phyloP scores from a whole-genome alignment of 73 alveolate species.

The Blepharisma stoltei region DNA sequence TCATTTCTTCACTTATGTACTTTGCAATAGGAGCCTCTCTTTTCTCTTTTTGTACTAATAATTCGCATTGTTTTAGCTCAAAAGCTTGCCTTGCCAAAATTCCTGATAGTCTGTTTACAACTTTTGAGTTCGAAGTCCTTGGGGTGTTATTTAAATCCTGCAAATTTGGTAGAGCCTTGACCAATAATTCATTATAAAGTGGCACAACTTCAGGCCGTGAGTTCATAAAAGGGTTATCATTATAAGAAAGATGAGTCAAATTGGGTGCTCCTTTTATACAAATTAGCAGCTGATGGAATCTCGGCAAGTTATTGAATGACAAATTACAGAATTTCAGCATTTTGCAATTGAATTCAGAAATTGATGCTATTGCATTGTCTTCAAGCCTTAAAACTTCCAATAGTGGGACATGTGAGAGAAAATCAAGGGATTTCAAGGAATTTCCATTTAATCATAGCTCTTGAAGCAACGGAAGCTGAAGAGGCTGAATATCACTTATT shows the following conservation, averaged over 20 bases:
- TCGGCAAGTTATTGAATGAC: background rate
- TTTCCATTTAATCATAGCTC: conserved; percentile 13
- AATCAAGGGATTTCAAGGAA: background rate
- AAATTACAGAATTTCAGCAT: background rate
- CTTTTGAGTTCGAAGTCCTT: background rate
- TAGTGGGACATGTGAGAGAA: background rate
- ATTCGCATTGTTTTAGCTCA: background rate
- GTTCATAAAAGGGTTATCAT: conserved; percentile 15
- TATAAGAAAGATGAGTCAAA: background rate
- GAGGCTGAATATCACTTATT: background rate
- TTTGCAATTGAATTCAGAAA: background rate
- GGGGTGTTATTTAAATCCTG: background rate
- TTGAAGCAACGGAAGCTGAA: conserved; percentile 12
- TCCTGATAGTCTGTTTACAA: background rate
- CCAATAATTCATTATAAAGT: conserved; percentile 6
- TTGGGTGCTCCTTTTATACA: background rate
- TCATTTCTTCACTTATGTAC: background rate
- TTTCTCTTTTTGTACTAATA: background rate
- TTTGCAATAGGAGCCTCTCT: background rate
- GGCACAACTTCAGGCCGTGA: background rate
- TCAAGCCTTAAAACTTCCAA: conserved; percentile 18
- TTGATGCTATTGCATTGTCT: conserved; percentile 5
- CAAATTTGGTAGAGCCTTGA: background rate
- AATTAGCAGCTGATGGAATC: background rate
- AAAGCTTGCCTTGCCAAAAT: background rate